Evolutionary conservation across 441 rosid genomes (phyloP).

Genomic region (Adansonia madagascariensis): DNA sequence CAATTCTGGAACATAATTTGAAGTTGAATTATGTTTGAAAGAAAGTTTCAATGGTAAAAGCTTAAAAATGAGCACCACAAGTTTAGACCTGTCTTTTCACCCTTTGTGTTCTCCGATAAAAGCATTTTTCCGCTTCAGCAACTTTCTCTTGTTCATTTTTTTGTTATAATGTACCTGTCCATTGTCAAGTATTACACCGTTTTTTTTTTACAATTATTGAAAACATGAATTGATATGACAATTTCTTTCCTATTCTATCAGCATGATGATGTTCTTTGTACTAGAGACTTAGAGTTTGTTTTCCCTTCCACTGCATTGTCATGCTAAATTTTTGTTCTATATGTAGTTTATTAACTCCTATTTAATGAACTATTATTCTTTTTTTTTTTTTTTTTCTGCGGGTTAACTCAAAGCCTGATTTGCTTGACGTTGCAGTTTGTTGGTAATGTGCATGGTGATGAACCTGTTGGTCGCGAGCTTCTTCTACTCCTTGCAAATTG

Average conservation of each 20-base stretch:
- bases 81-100: slow-evolving; percentile 2
- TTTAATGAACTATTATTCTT: slow-evolving; percentile 14
- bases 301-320: background rate
- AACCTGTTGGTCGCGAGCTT: slow-evolving; percentile 95
- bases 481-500: slow-evolving; percentile 79
- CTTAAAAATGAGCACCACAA: background rate
- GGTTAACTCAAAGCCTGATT: slow-evolving; percentile 30
- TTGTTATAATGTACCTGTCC: background rate
- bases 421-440: slow-evolving; percentile 59
- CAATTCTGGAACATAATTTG: background rate
- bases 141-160: slow-evolving; percentile 6
- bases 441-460: slow-evolving; percentile 97
- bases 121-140: background rate
- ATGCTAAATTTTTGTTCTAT: background rate
- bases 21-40: slow-evolving; percentile 1
- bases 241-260: background rate
- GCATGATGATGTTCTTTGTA: background rate
- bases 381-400: background rate
- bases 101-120: background rate
- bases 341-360: background rate
- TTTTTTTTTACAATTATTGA: background rate
- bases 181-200: background rate
- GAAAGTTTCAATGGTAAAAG: background rate
- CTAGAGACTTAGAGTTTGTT: background rate
- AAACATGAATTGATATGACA: background rate